Evolutionary conservation across 2,329 filamentous ascomycete genomes (phyloP).

Genomic region (Tolypocladium ophioglossoides): DNA sequence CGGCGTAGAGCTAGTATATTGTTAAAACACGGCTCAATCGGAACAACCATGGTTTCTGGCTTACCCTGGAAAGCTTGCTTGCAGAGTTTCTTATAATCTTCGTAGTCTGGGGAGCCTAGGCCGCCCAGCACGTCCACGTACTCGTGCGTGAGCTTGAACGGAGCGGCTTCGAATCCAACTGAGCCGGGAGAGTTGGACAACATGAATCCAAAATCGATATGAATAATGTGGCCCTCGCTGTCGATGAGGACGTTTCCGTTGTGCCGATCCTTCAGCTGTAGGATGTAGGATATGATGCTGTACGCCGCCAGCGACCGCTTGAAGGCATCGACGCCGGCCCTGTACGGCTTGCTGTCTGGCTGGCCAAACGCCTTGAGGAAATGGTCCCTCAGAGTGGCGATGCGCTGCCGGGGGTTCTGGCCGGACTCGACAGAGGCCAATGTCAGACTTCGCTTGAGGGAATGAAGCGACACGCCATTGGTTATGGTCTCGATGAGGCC

Average conservation of each 20-base stretch:
- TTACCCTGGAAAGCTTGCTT: constrained; percentile 74
- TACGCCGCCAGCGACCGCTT: constrained; percentile 75
- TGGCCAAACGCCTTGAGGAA: constrained; percentile 71
- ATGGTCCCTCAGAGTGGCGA: constrained; percentile 73
- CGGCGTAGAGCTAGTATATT: constrained; percentile 54
- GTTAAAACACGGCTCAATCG: background rate
- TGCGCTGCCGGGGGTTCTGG: constrained; percentile 61
- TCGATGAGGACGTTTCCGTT: constrained; percentile 83
- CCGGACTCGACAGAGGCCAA: constrained; percentile 63
- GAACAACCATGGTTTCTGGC: constrained; percentile 8
- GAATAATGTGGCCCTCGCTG: constrained; percentile 75
- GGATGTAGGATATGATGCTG: constrained; percentile 72
- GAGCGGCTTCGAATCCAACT: constrained; percentile 77
- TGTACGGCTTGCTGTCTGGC: constrained; percentile 57
- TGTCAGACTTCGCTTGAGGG: constrained; percentile 71
- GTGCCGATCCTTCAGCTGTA: constrained; percentile 78
- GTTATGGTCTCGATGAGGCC: constrained; percentile 82
- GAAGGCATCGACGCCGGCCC: constrained; percentile 65
- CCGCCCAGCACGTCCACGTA: constrained; percentile 79
- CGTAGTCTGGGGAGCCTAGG: constrained; percentile 56
- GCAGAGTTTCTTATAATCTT: constrained; percentile 68
- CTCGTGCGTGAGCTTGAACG: constrained; percentile 78
- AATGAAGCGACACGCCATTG: constrained; percentile 79
- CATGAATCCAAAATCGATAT: constrained; percentile 89
- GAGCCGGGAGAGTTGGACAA: constrained; percentile 75